Base-by-base conservation (phyloP, 176 grass and related monocot species). In the Ensete glaucum region DNA sequence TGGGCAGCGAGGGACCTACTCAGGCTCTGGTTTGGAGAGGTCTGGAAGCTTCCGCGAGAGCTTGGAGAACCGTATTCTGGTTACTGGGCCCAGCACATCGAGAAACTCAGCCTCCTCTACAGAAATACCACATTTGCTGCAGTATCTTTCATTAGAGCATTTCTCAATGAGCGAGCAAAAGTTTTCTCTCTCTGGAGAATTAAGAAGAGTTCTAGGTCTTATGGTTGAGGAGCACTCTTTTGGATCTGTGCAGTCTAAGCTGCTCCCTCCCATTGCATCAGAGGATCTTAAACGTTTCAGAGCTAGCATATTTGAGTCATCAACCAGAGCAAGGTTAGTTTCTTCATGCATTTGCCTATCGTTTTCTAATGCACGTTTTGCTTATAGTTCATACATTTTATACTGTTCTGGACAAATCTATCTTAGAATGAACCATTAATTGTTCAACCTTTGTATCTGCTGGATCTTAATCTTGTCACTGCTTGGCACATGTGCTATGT, bases 251-350 rank as follows among this genome's bases (percentile, higher is more conserved):
- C 78, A 84, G 54, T 86, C 83, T 27, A 93, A 85, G 80, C 76
- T 72, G 49, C 72, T 79, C 52, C 73, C 86, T 2, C 68, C 48
- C 69, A 75, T 76, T 48, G 78, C 75, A 19, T 27, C 76, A 0
- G 89, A 92, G 19, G 92, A 92, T 55, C 75, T 96, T 54, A 85
- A 83, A 76, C 84, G 89, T 69, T 82, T 92, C 77, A 90, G 88
- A 54, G 68, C 69, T 55, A 88, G 64, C 82, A 26, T 92, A 24
- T 27, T 59, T 8, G 89, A 92, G 43, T 69, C 78, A 58, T 78
- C 81, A 11, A 54, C 48, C 71, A 96, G 73, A 78, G 89, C 89
- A 24, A 89, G 79, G 92, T 96, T 52, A 8, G 22, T 72, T 23
- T 72, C 6, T 53, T 23, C 13, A 1, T 69, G 26, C 16, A 9